Conservation (phyloP, 371 early-diverging fungal genomes). For the Capillidium rhysosporum region DNA sequence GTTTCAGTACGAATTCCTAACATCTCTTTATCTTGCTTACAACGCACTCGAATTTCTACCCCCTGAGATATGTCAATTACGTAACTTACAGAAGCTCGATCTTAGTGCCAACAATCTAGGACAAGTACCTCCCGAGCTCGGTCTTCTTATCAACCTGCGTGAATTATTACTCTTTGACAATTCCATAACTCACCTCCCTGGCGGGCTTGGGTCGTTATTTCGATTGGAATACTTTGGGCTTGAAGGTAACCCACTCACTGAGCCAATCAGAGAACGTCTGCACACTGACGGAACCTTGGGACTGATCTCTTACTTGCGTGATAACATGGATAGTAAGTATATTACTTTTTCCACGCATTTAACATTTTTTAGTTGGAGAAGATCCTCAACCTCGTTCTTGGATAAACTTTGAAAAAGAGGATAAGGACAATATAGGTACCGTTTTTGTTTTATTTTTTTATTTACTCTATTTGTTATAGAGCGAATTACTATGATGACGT, state of each 20-base stretch:
- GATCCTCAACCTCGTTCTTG: conserved; percentile 87
- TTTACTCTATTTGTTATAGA: conserved; percentile 15
- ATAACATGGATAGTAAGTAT: conserved; percentile 58
- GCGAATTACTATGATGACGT: conserved; percentile 72
- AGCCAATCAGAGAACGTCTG: conserved; percentile 56
- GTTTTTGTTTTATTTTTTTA: neutral
- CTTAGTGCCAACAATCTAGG: conserved; percentile 80
- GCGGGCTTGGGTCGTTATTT: conserved; percentile 83
- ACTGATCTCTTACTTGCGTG: conserved; percentile 78
- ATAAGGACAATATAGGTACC: conserved; percentile 3
- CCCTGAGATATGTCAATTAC: conserved; percentile 42
- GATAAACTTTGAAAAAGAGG: conserved; percentile 16
- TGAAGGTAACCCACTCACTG: conserved; percentile 92
- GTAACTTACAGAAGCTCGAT: conserved; percentile 49
- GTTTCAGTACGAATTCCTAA: conserved; percentile 67
- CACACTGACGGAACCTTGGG: conserved; percentile 76
- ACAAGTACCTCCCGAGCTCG: conserved; percentile 76
- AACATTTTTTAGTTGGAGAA: conserved; percentile 28
- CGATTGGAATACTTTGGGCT: conserved; percentile 84
- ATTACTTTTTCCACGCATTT: neutral
- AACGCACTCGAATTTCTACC: conserved; percentile 68
- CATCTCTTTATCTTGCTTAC: conserved; percentile 82
- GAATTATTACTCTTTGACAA: conserved; percentile 92
- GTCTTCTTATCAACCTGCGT: conserved; percentile 57
- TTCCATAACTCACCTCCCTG: conserved; percentile 64